Conservation (phyloP, 768 basidiomycete genomes). For the Suillus fuscotomentosus region DNA sequence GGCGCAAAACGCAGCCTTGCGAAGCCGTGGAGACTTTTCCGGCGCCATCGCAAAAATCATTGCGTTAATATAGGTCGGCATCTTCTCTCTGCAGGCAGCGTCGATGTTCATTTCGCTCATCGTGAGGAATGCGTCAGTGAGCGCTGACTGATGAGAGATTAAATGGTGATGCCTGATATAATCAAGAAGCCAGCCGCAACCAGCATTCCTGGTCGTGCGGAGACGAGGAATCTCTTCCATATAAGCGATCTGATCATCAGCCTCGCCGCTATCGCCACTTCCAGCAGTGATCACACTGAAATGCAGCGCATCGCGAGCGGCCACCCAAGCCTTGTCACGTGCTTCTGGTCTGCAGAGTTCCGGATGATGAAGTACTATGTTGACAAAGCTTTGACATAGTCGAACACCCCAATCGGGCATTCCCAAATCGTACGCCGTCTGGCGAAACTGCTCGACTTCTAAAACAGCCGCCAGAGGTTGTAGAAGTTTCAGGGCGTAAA, state of each 20-base stretch:
- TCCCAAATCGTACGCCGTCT: neutral
- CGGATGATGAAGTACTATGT: neutral
- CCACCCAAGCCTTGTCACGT: neutral
- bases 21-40: conserved; percentile 4
- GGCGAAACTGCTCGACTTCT: conserved; percentile 7
- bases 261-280: neutral
- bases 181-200: conserved; percentile 8
- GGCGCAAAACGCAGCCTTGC: conserved; percentile 6
- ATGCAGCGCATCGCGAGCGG: conserved; percentile 6
- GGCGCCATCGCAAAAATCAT: conserved; percentile 7
- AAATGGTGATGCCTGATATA: conserved; percentile 7
- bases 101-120: conserved; percentile 8
- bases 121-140: conserved; percentile 10
- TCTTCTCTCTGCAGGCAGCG: neutral
- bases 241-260: conserved; percentile 1
- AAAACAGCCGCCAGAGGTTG: conserved; percentile 1
- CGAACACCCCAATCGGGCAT: conserved; percentile 6
- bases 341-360: conserved; percentile 2
- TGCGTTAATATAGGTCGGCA: conserved; percentile 1
- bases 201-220: neutral
- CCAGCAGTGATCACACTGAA: conserved; percentile 6
- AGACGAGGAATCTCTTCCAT: neutral
- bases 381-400: conserved; percentile 3
- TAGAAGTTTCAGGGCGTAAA: conserved; percentile 8
- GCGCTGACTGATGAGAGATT: conserved; percentile 2